Percentiles rank a stretch among this genome's conserved stretches.
Conservation (phyloP, 352 stramenopile genomes). For the Globisporangium mamillatum region DNA sequence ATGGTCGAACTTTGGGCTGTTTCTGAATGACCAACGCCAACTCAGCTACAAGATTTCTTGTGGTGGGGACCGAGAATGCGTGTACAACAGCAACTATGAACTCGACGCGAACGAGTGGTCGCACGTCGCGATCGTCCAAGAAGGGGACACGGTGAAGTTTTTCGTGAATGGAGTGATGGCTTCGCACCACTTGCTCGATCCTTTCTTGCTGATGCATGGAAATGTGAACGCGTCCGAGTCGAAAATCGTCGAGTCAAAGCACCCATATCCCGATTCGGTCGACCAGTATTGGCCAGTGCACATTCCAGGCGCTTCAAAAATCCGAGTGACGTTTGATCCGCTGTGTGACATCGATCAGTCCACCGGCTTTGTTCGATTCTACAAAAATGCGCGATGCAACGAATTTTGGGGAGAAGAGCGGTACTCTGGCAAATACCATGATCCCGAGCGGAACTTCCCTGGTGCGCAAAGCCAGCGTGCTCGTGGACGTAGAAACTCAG, state of each 20-base stretch:
- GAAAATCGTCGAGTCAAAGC: conserved; percentile 58
- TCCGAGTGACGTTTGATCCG: conserved; percentile 75
- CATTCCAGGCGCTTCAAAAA: conserved; percentile 65
- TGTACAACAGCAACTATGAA: conserved; percentile 66
- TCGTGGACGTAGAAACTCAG: conserved; percentile 29
- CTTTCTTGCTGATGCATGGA: conserved; percentile 55
- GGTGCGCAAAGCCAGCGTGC: conserved; percentile 57
- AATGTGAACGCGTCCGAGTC: conserved; percentile 38
- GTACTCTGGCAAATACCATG: conserved; percentile 72
- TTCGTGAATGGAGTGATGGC: conserved; percentile 69
- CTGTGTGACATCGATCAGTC: conserved; percentile 63
- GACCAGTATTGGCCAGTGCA: conserved; percentile 73
- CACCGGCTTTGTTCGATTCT: conserved; percentile 65
- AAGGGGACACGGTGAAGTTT: conserved; percentile 53
- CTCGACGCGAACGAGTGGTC: conserved; percentile 61
- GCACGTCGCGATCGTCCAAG: conserved; percentile 66
- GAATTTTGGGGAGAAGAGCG: conserved; percentile 69
- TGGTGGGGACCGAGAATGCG: conserved; percentile 50
- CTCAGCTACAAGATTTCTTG: conserved; percentile 66
- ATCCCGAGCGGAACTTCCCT: conserved; percentile 72
- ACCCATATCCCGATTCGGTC: conserved; percentile 46
- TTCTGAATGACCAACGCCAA: conserved; percentile 57
- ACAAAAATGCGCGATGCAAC: conserved; percentile 64
- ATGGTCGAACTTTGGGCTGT: conserved; percentile 76
- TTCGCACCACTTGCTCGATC: conserved; percentile 59